Evolutionary conservation across 306 rosid species (phyloP).

Genomic region (Pyrus communis): DNA sequence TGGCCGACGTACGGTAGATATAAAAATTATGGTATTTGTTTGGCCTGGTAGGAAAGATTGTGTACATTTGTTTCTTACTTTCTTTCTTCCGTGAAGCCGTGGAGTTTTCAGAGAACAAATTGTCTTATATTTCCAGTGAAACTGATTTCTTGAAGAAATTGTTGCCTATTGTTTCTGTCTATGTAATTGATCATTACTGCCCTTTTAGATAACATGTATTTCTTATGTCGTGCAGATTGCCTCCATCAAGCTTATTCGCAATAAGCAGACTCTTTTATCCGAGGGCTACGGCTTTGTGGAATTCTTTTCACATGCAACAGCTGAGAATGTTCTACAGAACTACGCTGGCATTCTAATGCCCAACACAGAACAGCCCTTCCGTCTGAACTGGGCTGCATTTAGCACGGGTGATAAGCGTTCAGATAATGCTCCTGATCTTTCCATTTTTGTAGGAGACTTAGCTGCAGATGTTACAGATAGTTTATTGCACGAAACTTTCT

Average conservation of each 20-base stretch:
- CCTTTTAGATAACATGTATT: neutral
- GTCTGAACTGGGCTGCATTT: constrained; percentile 93
- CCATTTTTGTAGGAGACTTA: constrained; percentile 94
- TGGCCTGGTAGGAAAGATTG: neutral
- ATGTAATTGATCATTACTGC: neutral
- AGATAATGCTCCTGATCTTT: constrained; percentile 81
- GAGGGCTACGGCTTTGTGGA: constrained; percentile 98
- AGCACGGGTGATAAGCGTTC: constrained; percentile 83
- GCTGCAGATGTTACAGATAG: constrained; percentile 89
- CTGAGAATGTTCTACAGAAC: constrained; percentile 75
- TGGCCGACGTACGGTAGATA: neutral
- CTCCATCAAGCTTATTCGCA: constrained; percentile 82
- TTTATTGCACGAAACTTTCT: constrained; percentile 69
- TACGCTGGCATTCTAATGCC: constrained; percentile 72
- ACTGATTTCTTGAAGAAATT: neutral
- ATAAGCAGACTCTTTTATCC: constrained; percentile 75
- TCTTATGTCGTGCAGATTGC: constrained; percentile 44
- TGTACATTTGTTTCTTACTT: neutral
- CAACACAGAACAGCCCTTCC: constrained; percentile 77
- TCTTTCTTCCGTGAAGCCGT: neutral
- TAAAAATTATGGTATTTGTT: neutral
- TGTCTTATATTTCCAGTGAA: neutral
- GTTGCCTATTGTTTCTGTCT: neutral
- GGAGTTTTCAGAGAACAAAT: neutral
- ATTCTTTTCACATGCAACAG: constrained; percentile 61